A percentile compares a stretch with the other conserved stretches of the same genome.
Conservation (phyloP, 768 basidiomycete species). For the Cubamyces lactineus region DNA sequence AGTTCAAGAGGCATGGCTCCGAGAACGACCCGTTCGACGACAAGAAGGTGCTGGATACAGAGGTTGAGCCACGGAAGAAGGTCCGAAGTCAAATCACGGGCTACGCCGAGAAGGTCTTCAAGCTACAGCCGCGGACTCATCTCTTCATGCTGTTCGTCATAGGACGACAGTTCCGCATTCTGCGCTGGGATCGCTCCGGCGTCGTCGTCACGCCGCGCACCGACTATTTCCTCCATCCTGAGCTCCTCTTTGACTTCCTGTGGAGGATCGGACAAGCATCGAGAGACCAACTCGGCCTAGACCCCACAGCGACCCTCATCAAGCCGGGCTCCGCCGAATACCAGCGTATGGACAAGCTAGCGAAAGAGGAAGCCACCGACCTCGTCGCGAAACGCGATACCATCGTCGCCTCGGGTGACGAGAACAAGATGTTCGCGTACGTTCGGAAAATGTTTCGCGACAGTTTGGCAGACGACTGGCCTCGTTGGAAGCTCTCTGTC, state of each 20-base stretch:
- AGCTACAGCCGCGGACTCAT: neutral
- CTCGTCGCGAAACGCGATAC: too few relatives aligned
- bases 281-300: neutral
- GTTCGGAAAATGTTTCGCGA: too few relatives aligned
- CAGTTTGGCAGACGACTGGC: too few relatives aligned
- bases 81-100: neutral
- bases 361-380: too few relatives aligned
- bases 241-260: too few relatives aligned
- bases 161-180: neutral
- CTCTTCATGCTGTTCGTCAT: neutral
- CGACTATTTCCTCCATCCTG: neutral
- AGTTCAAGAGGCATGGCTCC: neutral
- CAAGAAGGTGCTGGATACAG: neutral
- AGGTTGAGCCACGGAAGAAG: neutral
- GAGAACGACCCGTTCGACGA: neutral
- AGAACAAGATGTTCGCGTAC: too few relatives aligned
- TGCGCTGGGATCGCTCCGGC: conserved; percentile 6
- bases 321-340: neutral
- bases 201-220: neutral
- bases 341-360: too few relatives aligned
- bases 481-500: too few relatives aligned
- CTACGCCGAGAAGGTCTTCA: neutral
- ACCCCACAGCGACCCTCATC: neutral
- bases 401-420: too few relatives aligned
- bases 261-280: too few relatives aligned